Base-by-base conservation (phyloP, 2,329 filamentous ascomycete species). In the Hymenoscyphus linearis region DNA sequence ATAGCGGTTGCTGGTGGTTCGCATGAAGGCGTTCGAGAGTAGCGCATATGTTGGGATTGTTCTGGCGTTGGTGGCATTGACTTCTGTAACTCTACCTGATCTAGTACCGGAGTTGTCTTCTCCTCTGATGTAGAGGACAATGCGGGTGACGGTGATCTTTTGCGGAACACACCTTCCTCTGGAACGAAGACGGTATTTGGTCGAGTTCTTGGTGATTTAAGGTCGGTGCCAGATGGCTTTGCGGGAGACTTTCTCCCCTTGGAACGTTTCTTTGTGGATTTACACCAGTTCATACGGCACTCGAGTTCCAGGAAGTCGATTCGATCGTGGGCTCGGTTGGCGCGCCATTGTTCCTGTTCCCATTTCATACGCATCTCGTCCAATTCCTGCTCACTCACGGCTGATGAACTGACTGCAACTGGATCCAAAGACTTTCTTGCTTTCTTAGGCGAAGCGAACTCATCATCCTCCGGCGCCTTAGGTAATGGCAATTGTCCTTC, bases 241-340 rank as follows among this genome's bases (percentile, higher is more conserved):
- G 18, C 52, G 10, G 36, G 12, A 35, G 60, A 26, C 52, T 44
- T 53, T n/a, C n/a, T 22, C 27, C 53, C 55, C 52, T 52, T 37
- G 40, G 63, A 58, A 37, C 61, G 64, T 34, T 61, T 52, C 26
- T 54, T 57, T 65, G 66, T 81, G 70, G 86, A 88, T 1, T 82
- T 77, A 76, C 88, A 91, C 74, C 82, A 85, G 54, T 82, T 80
- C 65, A 92, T 81, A 56, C 85, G 80, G 72, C 88, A 91, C 72
- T 93, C 89, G 59, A 88, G 82, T 70, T 90, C 84, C 71, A 93
- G 78, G 73, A 91, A 93, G 35, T 92, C 87, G 55, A 91, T 80
- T 70, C 89, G 84, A 63, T 91, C 89, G 65, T 88, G 80, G 0
- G 89, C 87, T 7, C 87, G 82, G 64, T 88, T 81, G 10, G 88